phyloP scores from a whole-genome alignment of 306 rosid genomes.

The Luffa aegyptiaca region DNA sequence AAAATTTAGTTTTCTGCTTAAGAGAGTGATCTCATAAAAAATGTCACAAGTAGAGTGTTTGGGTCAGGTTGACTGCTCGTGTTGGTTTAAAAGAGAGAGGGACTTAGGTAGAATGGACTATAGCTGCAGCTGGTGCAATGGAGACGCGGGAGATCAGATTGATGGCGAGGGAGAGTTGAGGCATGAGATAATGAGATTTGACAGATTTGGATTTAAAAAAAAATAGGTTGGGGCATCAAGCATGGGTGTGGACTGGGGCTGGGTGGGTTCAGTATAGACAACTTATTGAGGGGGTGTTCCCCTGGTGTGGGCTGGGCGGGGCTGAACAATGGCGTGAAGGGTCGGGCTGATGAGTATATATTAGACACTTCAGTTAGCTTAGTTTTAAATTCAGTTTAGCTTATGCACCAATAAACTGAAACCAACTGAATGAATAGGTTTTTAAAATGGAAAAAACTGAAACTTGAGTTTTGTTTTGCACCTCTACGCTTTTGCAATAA shows the following conservation, averaged over 20 bases:
- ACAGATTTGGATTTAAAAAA: neutral
- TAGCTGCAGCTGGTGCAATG: neutral
- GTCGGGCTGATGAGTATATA: too few species aligned
- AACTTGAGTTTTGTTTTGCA: too few species aligned
- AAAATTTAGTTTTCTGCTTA: neutral
- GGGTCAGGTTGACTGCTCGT: neutral
- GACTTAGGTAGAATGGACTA: neutral
- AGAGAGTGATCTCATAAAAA: neutral
- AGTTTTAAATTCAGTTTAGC: too few species aligned
- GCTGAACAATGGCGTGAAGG: too few species aligned
- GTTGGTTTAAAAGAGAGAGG: neutral
- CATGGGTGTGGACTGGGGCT: neutral
- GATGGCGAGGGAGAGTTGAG: neutral
- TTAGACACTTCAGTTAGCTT: too few species aligned
- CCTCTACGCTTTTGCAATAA: too few species aligned
- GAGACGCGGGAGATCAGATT: neutral
- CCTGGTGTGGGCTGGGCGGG: too few species aligned
- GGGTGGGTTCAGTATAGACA: neutral
- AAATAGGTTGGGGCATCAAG: neutral
- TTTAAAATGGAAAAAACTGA: too few species aligned
- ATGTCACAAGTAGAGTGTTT: neutral
- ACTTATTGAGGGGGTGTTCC: neutral
- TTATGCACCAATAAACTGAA: too few species aligned
- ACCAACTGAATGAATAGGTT: too few species aligned
- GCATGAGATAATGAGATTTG: neutral